Conservation (phyloP, 2,329 filamentous ascomycete species). For the Lachnellula hyalina region DNA sequence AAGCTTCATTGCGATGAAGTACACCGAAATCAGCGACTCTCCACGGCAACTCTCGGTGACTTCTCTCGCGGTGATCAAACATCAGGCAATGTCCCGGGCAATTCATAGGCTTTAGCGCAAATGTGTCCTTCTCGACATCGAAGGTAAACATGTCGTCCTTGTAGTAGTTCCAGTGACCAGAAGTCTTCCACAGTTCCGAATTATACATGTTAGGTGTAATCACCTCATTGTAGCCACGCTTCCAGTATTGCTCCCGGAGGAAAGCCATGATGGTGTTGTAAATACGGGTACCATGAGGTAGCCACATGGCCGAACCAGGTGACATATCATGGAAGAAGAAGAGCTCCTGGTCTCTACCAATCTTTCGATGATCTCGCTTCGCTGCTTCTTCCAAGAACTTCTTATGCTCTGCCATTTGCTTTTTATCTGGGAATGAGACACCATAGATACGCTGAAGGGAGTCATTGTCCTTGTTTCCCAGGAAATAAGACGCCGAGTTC, state of each 20-base stretch:
- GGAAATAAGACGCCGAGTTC: conserved; percentile 73
- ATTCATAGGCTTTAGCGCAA: conserved; percentile 95
- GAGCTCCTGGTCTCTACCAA: conserved; percentile 91
- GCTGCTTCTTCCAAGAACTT: conserved; percentile 97
- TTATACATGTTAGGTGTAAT: conserved; percentile 97
- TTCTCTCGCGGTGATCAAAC: conserved; percentile 76
- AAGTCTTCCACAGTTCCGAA: conserved; percentile 85
- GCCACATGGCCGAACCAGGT: conserved; percentile 88
- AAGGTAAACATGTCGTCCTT: conserved; percentile 96
- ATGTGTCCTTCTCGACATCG: conserved; percentile 74
- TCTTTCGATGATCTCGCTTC: conserved; percentile 90
- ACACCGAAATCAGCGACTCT: conserved; percentile 95
- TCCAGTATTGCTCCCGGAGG: conserved; percentile 83
- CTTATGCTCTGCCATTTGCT: conserved; percentile 86
- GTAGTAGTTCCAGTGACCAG: conserved; percentile 91
- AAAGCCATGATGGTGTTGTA: conserved; percentile 84
- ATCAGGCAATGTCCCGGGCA: conserved; percentile 92
- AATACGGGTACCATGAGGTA: conserved; percentile 88
- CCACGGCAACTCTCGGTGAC: conserved; percentile 85
- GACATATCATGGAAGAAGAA: conserved; percentile 95
- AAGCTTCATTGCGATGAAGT: conserved; percentile 91
- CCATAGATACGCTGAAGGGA: conserved; percentile 95
- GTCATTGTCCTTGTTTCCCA: conserved; percentile 89
- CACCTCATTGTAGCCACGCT: conserved; percentile 90
- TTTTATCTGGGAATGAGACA: conserved; percentile 95